Evolutionary conservation across 2,329 filamentous ascomycete species (phyloP).

Genomic region (Periconia macrospinosa): DNA sequence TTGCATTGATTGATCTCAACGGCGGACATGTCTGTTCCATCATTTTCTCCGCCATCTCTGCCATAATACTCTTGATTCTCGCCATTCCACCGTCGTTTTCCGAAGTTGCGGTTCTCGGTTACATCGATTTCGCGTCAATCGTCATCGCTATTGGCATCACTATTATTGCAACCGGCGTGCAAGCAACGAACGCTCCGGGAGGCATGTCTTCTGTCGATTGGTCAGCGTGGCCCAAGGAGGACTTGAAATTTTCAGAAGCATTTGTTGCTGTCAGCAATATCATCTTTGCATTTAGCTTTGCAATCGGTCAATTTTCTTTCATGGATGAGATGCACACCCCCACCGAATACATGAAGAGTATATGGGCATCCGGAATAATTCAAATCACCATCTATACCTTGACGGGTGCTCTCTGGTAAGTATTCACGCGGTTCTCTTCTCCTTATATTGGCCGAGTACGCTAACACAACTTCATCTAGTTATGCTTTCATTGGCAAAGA

Average conservation of each 20-base stretch:
- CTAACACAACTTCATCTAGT: constrained; percentile 40
- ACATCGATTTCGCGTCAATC: constrained; percentile 65
- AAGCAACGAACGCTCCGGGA: constrained; percentile 34
- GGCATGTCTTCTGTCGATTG: constrained; percentile 34
- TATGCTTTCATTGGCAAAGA: constrained; percentile 67
- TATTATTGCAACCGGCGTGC: constrained; percentile 65
- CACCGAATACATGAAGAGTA: constrained; percentile 60
- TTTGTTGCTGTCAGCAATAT: constrained; percentile 43
- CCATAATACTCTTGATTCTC: constrained; percentile 62
- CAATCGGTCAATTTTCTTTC: constrained; percentile 70
- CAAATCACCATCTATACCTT: constrained; percentile 65
- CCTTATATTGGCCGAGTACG: not conserved
- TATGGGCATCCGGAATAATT: constrained; percentile 59
- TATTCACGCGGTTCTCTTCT: not conserved
- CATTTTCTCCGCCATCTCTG: constrained; percentile 64
- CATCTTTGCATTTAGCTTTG: constrained; percentile 49
- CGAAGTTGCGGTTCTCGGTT: constrained; percentile 62
- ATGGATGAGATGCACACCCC: constrained; percentile 69
- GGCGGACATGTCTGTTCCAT: constrained; percentile 66
- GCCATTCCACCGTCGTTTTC: constrained; percentile 66
- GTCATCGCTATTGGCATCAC: constrained; percentile 66
- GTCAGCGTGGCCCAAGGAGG: constrained; percentile 36
- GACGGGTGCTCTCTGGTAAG: constrained; percentile 58
- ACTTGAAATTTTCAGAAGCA: constrained; percentile 67
- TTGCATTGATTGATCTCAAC: constrained; percentile 66